A percentile compares a stretch with the other conserved stretches of the same genome.
These are phyloP conservation scores for Trypanosomatidae sp. DNA, from an alignment of 208 protist species.

Conservation along the genomic window DNA sequence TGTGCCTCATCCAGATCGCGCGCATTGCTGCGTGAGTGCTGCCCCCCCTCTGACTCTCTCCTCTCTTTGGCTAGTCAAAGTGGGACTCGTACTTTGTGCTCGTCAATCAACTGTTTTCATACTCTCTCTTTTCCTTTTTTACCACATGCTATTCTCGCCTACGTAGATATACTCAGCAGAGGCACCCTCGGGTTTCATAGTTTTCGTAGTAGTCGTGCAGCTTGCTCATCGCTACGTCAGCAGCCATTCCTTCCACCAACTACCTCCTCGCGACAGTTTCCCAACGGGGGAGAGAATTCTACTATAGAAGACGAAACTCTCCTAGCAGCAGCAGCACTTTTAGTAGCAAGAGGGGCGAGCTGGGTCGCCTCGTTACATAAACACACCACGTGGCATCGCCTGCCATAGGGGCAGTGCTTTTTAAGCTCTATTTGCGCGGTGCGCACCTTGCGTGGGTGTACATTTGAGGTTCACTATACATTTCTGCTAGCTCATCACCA, in stretches of 20 bases:
- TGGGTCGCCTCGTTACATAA: background rate
- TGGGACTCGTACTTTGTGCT: background rate
- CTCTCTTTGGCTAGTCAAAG: background rate
- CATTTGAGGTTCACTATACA: background rate
- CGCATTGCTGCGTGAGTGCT: background rate
- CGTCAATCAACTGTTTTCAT: background rate
- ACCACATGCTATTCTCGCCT: no score
- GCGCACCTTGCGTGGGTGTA: background rate
- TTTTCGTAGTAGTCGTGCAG: background rate
- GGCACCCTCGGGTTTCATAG: background rate
- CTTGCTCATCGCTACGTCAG: background rate
- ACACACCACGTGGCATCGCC: background rate
- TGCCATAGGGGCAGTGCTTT: background rate
- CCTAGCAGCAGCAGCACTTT: background rate
- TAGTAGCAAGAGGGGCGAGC: background rate
- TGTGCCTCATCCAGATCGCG: background rate
- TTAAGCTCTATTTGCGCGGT: conserved; percentile 6
- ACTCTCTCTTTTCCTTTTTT: background rate
- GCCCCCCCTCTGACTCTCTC: background rate
- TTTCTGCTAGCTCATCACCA: conserved; percentile 9
- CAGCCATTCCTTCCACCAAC: background rate
- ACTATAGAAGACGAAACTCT: background rate
- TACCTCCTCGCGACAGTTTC: background rate
- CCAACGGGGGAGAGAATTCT: background rate
- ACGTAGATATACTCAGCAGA: background rate